A percentile compares a stretch with the other conserved stretches of the same genome.
Conservation (phyloP, 805 yeast species). For the Wilhelminamyces savonicus region DNA sequence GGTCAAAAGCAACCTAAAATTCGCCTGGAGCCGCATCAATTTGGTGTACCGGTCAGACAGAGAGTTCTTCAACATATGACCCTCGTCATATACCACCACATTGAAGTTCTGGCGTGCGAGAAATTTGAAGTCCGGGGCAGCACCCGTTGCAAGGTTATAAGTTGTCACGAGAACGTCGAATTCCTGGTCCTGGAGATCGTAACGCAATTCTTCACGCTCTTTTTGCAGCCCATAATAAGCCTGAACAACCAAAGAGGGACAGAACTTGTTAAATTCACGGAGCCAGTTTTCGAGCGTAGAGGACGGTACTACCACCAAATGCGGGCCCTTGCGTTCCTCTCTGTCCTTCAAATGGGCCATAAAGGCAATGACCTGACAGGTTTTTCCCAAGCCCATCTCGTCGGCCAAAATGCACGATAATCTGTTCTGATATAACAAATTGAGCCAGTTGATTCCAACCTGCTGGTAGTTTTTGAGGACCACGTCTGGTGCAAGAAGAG, state of each 20-base stretch:
- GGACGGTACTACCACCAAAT: slow-evolving; percentile 90
- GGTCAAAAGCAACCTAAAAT: slow-evolving; percentile 81
- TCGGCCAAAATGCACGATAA: slow-evolving; percentile 94
- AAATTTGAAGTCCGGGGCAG: slow-evolving; percentile 74
- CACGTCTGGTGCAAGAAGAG: slow-evolving; percentile 53
- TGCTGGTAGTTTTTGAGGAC: slow-evolving; percentile 85
- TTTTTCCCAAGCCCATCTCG: slow-evolving; percentile 98
- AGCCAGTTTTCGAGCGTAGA: slow-evolving; percentile 97
- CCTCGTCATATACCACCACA: slow-evolving; percentile 93
- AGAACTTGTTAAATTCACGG: slow-evolving; percentile 84
- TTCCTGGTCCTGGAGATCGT: slow-evolving; percentile 48
- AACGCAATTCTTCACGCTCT: slow-evolving; percentile 82
- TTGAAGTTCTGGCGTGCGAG: slow-evolving; percentile 71
- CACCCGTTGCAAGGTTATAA: slow-evolving; percentile 84
- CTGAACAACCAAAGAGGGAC: slow-evolving; percentile 75
- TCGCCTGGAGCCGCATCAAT: slow-evolving; percentile 76
- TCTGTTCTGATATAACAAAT: slow-evolving; percentile 66
- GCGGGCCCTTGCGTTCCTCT: slow-evolving; percentile 63
- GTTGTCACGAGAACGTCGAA: slow-evolving; percentile 94
- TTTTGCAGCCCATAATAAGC: slow-evolving; percentile 89
- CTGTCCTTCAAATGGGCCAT: slow-evolving; percentile 74
- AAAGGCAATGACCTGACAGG: slow-evolving; percentile 93
- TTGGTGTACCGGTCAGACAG: slow-evolving; percentile 80
- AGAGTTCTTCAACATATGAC: slow-evolving; percentile 93
- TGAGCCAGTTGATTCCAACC: slow-evolving; percentile 95